Conservation (phyloP, 768 basidiomycete species). For the Pleurotus sapidus region DNA sequence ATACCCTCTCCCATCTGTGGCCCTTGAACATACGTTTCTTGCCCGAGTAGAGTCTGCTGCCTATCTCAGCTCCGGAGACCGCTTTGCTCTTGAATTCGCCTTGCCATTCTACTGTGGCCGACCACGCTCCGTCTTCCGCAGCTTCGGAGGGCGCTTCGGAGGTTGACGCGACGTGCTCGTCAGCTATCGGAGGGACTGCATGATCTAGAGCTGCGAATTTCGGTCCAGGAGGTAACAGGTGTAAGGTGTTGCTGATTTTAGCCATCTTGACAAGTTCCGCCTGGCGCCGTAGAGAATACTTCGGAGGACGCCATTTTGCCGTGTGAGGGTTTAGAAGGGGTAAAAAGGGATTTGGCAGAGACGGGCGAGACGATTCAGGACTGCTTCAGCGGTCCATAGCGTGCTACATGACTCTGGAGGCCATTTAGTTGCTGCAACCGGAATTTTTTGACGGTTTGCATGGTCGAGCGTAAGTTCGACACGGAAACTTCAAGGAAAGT, state of each 20-base stretch:
- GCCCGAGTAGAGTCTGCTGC: slow-evolving; percentile 62
- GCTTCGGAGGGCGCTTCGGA: slow-evolving; percentile 1
- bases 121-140: slow-evolving; percentile 22
- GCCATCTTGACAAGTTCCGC: slow-evolving; percentile 78
- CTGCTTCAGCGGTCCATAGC: slow-evolving; percentile 30
- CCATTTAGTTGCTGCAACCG: slow-evolving; percentile 42
- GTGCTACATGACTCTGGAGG: slow-evolving; percentile 29
- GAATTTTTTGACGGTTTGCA: slow-evolving; percentile 40
- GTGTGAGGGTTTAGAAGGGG: slow-evolving; percentile 57
- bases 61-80: slow-evolving; percentile 49
- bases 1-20: slow-evolving; percentile 78
- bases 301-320: slow-evolving; percentile 65
- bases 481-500: too few relatives aligned
- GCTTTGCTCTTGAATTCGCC: slow-evolving; percentile 39
- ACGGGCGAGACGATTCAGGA: slow-evolving; percentile 22
- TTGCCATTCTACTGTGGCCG: slow-evolving; percentile 34
- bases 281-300: slow-evolving; percentile 73
- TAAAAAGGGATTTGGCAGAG: slow-evolving; percentile 66
- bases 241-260: slow-evolving; percentile 44
- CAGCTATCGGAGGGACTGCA: not conserved
- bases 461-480: not conserved
- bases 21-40: slow-evolving; percentile 92
- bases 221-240: slow-evolving; percentile 67
- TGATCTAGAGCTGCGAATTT: slow-evolving; percentile 35
- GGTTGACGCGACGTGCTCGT: not conserved